These are phyloP conservation scores for Sugiyamaella americana DNA, from an alignment of 805 yeast species.

Conservation along the genomic window DNA sequence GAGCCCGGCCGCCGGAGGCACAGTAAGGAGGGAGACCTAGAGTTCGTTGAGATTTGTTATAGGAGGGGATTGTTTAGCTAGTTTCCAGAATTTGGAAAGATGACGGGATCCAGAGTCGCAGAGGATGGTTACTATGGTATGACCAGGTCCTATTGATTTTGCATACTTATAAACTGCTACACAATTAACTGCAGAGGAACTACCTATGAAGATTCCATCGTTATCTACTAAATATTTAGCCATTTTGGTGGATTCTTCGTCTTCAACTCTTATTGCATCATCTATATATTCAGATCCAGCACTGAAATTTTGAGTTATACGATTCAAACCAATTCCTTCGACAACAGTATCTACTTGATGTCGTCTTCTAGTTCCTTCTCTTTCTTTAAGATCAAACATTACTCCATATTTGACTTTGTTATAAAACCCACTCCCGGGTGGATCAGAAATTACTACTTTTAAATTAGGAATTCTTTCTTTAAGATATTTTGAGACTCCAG, in stretches of 20 bases:
- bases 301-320: slow-evolving; percentile 75
- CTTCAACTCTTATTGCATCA: slow-evolving; percentile 73
- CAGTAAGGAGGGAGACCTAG: no score
- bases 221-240: slow-evolving; percentile 72
- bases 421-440: slow-evolving; percentile 90
- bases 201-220: slow-evolving; percentile 89
- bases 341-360: slow-evolving; percentile 94
- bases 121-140: slow-evolving; percentile 72
- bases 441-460: slow-evolving; percentile 74
- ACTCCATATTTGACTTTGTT: slow-evolving; percentile 85
- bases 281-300: slow-evolving; percentile 67
- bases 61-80: slow-evolving; percentile 10
- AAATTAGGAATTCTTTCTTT: slow-evolving; percentile 44
- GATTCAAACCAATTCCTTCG: slow-evolving; percentile 89
- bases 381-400: slow-evolving; percentile 84
- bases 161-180: slow-evolving; percentile 77
- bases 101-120: slow-evolving; percentile 93
- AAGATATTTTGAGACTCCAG: slow-evolving; percentile 80
- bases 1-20: no score
- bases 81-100: slow-evolving; percentile 85
- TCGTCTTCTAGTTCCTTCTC: slow-evolving; percentile 87
- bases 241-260: slow-evolving; percentile 78
- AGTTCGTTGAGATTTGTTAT: neutral
- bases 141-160: slow-evolving; percentile 46
- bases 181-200: slow-evolving; percentile 89